Conservation (phyloP, 2,329 filamentous ascomycete genomes). For the Xylariaceae sp. region DNA sequence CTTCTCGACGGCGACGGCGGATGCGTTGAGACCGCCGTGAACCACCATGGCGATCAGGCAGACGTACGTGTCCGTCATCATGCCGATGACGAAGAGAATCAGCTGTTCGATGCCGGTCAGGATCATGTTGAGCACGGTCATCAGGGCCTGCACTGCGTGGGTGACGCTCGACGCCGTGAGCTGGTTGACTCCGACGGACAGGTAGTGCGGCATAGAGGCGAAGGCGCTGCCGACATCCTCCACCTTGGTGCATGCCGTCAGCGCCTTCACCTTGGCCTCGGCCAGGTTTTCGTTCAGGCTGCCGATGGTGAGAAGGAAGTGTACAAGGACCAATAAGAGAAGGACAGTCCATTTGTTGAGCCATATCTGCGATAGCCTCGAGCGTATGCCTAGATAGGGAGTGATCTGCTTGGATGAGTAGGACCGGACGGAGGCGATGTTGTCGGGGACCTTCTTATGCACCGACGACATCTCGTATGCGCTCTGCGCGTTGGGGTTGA, state of each 20-base stretch:
- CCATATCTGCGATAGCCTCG: slow-evolving; percentile 92
- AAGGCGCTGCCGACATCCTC: slow-evolving; percentile 90
- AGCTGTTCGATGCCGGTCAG: slow-evolving; percentile 81
- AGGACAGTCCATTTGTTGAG: slow-evolving; percentile 96
- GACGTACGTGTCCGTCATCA: slow-evolving; percentile 83
- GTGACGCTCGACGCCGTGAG: slow-evolving; percentile 76
- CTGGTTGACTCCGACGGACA: slow-evolving; percentile 82
- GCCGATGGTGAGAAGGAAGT: slow-evolving; percentile 70
- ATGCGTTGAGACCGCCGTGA: slow-evolving; percentile 70
- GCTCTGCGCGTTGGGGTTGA: slow-evolving; percentile 24
- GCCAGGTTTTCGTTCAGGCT: slow-evolving; percentile 68
- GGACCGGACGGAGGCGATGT: slow-evolving; percentile 1
- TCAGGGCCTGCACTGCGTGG: slow-evolving; percentile 72
- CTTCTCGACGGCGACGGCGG: slow-evolving; percentile 36
- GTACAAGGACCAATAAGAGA: slow-evolving; percentile 75
- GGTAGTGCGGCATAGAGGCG: slow-evolving; percentile 97
- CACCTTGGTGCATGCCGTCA: slow-evolving; percentile 84
- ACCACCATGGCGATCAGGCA: slow-evolving; percentile 84
- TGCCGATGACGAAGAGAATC: slow-evolving; percentile 86
- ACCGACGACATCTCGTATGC: slow-evolving; percentile 28
- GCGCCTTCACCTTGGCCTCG: slow-evolving; percentile 72
- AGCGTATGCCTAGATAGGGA: slow-evolving; percentile 84
- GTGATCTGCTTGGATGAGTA: slow-evolving; percentile 56
- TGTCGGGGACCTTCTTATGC: not conserved
- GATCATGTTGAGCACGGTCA: slow-evolving; percentile 70